Evolutionary conservation across 192 early-diverging fungal species (phyloP).

Genomic region (Oehlia diaphana): DNA sequence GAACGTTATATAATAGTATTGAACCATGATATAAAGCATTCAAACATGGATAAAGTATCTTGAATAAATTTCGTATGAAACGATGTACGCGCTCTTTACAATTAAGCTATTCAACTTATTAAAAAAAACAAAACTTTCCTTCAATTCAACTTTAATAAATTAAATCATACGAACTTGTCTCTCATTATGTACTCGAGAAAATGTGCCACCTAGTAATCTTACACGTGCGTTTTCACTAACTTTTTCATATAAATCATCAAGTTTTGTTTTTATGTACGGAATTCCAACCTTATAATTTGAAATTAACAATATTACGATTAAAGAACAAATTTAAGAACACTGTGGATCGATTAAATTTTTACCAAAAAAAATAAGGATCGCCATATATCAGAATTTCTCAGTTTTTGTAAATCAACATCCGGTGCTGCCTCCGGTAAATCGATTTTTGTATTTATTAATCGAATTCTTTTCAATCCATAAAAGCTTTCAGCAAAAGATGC

Average conservation of each 20-base stretch:
- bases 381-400: slow-evolving; percentile 56
- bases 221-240: slow-evolving; percentile 63
- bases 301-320: neutral
- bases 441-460: slow-evolving; percentile 26
- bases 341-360: slow-evolving; percentile 14
- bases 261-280: slow-evolving; percentile 73
- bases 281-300: slow-evolving; percentile 53
- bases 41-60: slow-evolving; percentile 67
- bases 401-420: slow-evolving; percentile 39
- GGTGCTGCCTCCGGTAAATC: slow-evolving; percentile 19
- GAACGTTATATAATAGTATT: slow-evolving; percentile 68
- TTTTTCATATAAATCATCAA: slow-evolving; percentile 74
- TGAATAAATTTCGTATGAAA: slow-evolving; percentile 25
- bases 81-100: neutral
- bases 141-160: neutral
- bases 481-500: slow-evolving; percentile 91
- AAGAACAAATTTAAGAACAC: neutral
- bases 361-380: slow-evolving; percentile 68
- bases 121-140: neutral
- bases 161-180: neutral
- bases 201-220: slow-evolving; percentile 61
- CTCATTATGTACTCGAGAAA: slow-evolving; percentile 35
- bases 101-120: neutral
- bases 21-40: slow-evolving; percentile 71
- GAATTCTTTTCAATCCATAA: slow-evolving; percentile 82